Evolutionary conservation across 225 moss, liverwort and hornwort species (phyloP).

Genomic region (Asterella californica): DNA sequence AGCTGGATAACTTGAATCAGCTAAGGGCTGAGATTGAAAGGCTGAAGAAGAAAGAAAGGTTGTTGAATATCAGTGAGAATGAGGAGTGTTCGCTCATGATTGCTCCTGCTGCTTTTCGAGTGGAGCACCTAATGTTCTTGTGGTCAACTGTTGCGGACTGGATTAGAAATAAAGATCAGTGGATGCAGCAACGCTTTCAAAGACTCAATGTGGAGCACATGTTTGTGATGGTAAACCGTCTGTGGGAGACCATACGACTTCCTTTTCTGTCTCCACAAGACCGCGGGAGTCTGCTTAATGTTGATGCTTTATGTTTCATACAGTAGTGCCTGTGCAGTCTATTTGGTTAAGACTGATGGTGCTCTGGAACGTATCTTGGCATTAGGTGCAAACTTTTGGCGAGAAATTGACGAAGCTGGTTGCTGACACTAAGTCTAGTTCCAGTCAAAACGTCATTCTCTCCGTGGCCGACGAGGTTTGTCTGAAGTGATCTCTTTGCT

Average conservation of each 20-base stretch:
- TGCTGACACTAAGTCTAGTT: conserved; percentile 19
- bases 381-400: conserved; percentile 47
- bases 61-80: conserved; percentile 36
- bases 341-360: neutral
- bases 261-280: neutral
- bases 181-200: conserved; percentile 49
- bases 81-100: conserved; percentile 37
- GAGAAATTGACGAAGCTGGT: conserved; percentile 39
- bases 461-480: conserved; percentile 45
- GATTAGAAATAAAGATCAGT: conserved; percentile 38
- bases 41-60: conserved; percentile 36
- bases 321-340: neutral
- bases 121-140: conserved; percentile 35
- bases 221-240: conserved; percentile 38
- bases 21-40: conserved; percentile 29
- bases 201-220: conserved; percentile 42
- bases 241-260: neutral
- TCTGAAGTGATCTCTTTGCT: neutral
- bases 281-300: neutral
- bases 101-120: conserved; percentile 29
- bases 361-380: neutral
- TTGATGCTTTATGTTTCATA: neutral
- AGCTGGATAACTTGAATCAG: conserved; percentile 22
- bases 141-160: conserved; percentile 50
- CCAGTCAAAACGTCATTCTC: conserved; percentile 36